Base-by-base conservation (phyloP, 495 filamentous ascomycete species). In the Articulospora tetracladia region DNA sequence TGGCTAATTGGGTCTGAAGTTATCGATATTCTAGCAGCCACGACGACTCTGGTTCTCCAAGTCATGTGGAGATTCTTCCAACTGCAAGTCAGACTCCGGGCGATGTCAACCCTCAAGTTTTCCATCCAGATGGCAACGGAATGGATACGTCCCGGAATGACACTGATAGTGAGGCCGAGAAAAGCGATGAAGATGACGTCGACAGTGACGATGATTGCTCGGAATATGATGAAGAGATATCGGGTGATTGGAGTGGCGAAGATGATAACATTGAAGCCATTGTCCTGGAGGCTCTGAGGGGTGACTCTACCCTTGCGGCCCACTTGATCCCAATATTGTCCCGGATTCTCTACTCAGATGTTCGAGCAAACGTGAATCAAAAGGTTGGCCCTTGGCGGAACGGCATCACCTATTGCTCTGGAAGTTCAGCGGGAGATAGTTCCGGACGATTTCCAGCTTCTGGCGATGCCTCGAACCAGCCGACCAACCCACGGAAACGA, bases 231-330 rank as follows among this genome's bases (percentile, higher is more conserved):
- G 55, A 50, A 22, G 55, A 58, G 13, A 44, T 49, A 10, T 13
- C 27, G 3, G 26, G 51, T 50, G 39, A 44, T 19, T 58, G 55
- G 55, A 49, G 55, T 17, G 55, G 55, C 10, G 24, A 48, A 20
- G 55, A 58, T 32, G n/a, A 26, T n/a, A 58, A 28, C 24, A 39
- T 58, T 1, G 55, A 58, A 36, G 55, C 55, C 3, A 7, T 49
- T 34, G 55, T 58, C 3, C 19, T 58, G n/a, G 44, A 49, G 15
- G 39, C 55, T 22, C 8, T 58, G 24, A 44, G 55, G 22, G 44
- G 32, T 11, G 55, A 58, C 22, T 19, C 28, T 27, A 15, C 25
- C 17, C 41, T 58, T 19, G 55, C 55, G 7, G 44, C 55, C 13
- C 55, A 58, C 11, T 13, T 58, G 13, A 58, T 58, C 2, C 55